phyloP scores from a whole-genome alignment of 2,329 filamentous ascomycete genomes.

The Paracoccidioides lutzii region DNA sequence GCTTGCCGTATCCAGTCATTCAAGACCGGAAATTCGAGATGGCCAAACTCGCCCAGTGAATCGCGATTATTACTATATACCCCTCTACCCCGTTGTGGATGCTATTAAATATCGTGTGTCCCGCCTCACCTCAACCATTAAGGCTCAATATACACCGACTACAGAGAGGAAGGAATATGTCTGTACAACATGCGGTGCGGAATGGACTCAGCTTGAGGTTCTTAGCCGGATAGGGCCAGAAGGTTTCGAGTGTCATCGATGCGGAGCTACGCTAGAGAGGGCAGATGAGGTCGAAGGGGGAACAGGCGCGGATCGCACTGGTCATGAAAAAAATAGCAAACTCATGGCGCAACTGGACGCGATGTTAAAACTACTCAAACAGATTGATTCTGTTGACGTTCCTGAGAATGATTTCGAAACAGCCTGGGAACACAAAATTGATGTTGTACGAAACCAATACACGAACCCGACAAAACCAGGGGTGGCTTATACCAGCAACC shows the following conservation, averaged over 20 bases:
- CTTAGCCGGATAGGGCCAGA: conserved; percentile 55
- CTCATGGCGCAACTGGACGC: conserved; percentile 36
- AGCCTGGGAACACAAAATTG: conserved; percentile 37
- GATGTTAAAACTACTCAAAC: conserved; percentile 35
- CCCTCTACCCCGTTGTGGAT: conserved; percentile 87
- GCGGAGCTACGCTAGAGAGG: conserved; percentile 39
- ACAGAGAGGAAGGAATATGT: conserved; percentile 85
- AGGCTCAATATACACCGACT: conserved; percentile 65
- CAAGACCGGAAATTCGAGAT: conserved; percentile 63
- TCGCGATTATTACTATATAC: conserved; percentile 93
- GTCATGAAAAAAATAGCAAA: conserved; percentile 38
- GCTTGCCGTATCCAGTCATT: conserved; percentile 39
- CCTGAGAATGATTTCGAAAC: conserved; percentile 38
- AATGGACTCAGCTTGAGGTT: conserved; percentile 85
- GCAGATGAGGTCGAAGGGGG: conserved; percentile 34
- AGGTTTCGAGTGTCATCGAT: conserved; percentile 76
- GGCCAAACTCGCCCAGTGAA: conserved; percentile 71
- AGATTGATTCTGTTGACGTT: conserved; percentile 36
- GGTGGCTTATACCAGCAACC: conserved; percentile 27
- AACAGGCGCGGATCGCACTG: conserved; percentile 32
- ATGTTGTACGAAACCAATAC: conserved; percentile 32
- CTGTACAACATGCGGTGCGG: conserved; percentile 65
- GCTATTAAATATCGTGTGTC: conserved; percentile 92
- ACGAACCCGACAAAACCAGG: conserved; percentile 30
- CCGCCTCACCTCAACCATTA: conserved; percentile 75